Evolutionary conservation across 768 basidiomycete genomes (phyloP), one percentile per base, ranked within the genome.

Genomic region (Pleurotus ostreatus): DNA sequence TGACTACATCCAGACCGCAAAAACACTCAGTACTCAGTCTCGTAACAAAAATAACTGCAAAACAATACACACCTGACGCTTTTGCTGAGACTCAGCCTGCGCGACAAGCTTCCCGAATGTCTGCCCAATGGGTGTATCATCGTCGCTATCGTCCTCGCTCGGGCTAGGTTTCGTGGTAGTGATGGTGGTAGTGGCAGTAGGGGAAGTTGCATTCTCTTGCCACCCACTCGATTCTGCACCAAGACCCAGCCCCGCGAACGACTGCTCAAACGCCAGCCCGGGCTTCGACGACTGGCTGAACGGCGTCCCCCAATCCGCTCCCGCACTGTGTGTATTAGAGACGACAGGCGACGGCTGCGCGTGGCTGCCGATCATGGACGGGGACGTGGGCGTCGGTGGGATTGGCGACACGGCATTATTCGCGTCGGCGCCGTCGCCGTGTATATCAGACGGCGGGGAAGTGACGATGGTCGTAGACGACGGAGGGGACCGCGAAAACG

Each of bases 101-200:
- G 51, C 51, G 8, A 41, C 39, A 8, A 53, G 25, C 5, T 53
- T 13, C 16, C 30, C 44, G 15, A 77, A 61, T 18, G 75, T 72
- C 63, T 83, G 83, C 23, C 79, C 71, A 59, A 87, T 84, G 22
- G 85, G 85, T 56, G 78, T 85, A 65, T 87, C 85, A 57, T 87
- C 85, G 60, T 87, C 85, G 53, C 81, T 82, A 59, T 86, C 84
- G 4, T 85, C 82, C 40, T 83, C 80, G 43, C 7, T 59, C 56
- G 22, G 57, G 8, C 30, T 11, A 3, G 8, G 9, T 34, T 34
- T 34, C 30, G 30, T 11, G 30, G 3, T 34, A 9, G 30, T 34
- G 8, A 11, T 11, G 8, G 2, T 30, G 8, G 30, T 30, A 9
- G 7, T 30, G 26, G 40, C 60, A 23, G 23, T 52, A 12, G 60